phyloP scores from a whole-genome alignment of 768 basidiomycete genomes.

The Termitomyces sp. region DNA sequence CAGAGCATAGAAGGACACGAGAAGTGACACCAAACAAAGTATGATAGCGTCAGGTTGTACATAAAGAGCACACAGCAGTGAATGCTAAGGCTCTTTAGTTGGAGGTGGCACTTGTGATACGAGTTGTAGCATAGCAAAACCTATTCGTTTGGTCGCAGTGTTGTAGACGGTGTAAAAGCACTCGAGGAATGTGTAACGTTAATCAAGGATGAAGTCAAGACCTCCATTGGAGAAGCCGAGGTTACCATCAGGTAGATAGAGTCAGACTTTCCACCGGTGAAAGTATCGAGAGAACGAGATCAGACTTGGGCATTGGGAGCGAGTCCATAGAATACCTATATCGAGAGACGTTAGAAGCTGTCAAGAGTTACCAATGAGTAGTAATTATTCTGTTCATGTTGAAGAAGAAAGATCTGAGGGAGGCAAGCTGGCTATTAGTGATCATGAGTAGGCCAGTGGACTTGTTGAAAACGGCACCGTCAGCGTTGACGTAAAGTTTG shows the following conservation, averaged over 20 bases:
- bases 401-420: constrained; percentile 57
- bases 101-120: constrained; percentile 43
- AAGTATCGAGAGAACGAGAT: constrained; percentile 30
- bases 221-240: constrained; percentile 39
- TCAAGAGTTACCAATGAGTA: neutral
- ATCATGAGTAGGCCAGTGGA: constrained; percentile 48
- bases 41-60: neutral
- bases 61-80: neutral
- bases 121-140: constrained; percentile 45
- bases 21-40: too few relatives aligned
- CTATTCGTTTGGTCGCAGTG: constrained; percentile 50
- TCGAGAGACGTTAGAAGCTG: neutral
- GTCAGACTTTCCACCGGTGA: constrained; percentile 16
- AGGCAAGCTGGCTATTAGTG: constrained; percentile 44
- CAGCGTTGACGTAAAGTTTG: constrained; percentile 37
- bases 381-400: constrained; percentile 42
- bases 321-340: constrained; percentile 32
- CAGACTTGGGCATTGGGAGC: constrained; percentile 36
- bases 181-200: constrained; percentile 44
- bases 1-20: too few relatives aligned
- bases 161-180: constrained; percentile 68
- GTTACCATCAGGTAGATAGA: constrained; percentile 31
- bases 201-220: constrained; percentile 49
- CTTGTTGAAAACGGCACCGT: constrained; percentile 38
- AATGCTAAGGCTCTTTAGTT: constrained; percentile 24